phyloP scores from a whole-genome alignment of 2,329 filamentous ascomycete species.

The Cryphonectria nitschkei region DNA sequence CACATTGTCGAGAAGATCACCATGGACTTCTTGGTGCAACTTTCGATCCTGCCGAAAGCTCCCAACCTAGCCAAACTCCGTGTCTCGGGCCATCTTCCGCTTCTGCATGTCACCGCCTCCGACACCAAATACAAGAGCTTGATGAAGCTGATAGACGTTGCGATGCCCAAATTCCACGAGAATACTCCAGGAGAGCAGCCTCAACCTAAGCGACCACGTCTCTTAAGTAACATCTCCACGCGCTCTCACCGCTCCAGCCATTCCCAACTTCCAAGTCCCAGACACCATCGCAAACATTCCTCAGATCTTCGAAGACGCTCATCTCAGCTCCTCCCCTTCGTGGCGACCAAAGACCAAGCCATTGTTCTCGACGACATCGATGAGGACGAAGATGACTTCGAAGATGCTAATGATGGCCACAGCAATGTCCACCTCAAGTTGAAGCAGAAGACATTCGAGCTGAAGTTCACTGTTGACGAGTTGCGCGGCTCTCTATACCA shows the following conservation, averaged over 20 bases:
- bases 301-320: conserved; percentile 61
- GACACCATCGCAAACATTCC: conserved; percentile 37
- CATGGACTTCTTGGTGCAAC: conserved; percentile 94
- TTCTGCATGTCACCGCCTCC: conserved; percentile 88
- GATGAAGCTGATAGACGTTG: conserved; percentile 95
- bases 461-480: conserved; percentile 94
- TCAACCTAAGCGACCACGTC: conserved; percentile 48
- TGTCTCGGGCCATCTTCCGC: conserved; percentile 87
- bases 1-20: conserved; percentile 98
- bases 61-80: conserved; percentile 90
- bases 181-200: conserved; percentile 51
- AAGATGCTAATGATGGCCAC: conserved; percentile 66
- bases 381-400: conserved; percentile 66
- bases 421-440: conserved; percentile 65
- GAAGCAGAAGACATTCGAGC: conserved; percentile 90
- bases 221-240: conserved; percentile 50
- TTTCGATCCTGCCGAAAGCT: conserved; percentile 94
- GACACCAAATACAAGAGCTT: conserved; percentile 96
- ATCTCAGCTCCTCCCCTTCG: conserved; percentile 71
- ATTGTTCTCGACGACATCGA: conserved; percentile 81
- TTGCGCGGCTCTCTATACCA: conserved; percentile 91
- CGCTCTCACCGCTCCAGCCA: conserved; percentile 25
- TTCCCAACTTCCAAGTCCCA: conserved; percentile 38
- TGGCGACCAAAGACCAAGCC: conserved; percentile 63
- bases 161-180: conserved; percentile 75